phyloP scores from a whole-genome alignment of 257 asterid genomes.

The Perilla frutescens region DNA sequence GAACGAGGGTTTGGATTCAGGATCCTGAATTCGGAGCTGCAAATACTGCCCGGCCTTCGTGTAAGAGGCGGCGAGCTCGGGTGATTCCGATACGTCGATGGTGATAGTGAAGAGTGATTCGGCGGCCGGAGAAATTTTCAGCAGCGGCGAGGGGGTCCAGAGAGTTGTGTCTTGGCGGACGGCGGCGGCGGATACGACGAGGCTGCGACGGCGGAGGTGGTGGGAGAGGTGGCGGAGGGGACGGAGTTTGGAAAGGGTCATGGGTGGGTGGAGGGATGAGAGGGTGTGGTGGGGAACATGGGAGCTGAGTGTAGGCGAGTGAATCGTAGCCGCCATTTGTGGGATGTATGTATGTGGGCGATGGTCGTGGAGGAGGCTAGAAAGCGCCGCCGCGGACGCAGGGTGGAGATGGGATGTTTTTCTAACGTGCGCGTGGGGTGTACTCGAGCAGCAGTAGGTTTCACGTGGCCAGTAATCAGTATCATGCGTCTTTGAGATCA shows the following conservation, averaged over 20 bases:
- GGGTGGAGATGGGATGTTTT: constrained; percentile 30
- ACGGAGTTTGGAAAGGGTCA: constrained; percentile 60
- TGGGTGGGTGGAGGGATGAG: constrained; percentile 49
- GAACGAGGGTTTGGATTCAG: constrained; percentile 69
- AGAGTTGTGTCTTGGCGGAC: constrained; percentile 73
- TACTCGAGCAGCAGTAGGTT: constrained; percentile 17
- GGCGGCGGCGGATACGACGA: constrained; percentile 62
- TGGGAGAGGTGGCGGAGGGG: constrained; percentile 52
- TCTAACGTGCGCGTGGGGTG: constrained; percentile 29
- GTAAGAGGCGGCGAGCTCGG: constrained; percentile 78
- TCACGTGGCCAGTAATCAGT: constrained; percentile 41
- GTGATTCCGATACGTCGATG: constrained; percentile 84
- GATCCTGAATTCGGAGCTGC: constrained; percentile 76
- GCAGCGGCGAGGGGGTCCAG: constrained; percentile 78
- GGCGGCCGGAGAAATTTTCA: constrained; percentile 74
- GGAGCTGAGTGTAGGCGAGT: constrained; percentile 48
- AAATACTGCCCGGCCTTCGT: constrained; percentile 87
- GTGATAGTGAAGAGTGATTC: constrained; percentile 78
- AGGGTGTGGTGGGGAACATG: constrained; percentile 59
- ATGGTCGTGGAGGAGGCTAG: constrained; percentile 49
- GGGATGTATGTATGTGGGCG: constrained; percentile 19
- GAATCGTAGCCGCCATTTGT: constrained; percentile 55
- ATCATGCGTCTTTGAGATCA: constrained; percentile 29
- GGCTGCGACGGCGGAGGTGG: constrained; percentile 52
- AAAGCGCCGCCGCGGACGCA: constrained; percentile 59